A percentile compares a stretch with the other conserved stretches of the same genome.
phyloP scores from a whole-genome alignment of 2,329 filamentous ascomycete species.

The Hymenoscyphus linearis region DNA sequence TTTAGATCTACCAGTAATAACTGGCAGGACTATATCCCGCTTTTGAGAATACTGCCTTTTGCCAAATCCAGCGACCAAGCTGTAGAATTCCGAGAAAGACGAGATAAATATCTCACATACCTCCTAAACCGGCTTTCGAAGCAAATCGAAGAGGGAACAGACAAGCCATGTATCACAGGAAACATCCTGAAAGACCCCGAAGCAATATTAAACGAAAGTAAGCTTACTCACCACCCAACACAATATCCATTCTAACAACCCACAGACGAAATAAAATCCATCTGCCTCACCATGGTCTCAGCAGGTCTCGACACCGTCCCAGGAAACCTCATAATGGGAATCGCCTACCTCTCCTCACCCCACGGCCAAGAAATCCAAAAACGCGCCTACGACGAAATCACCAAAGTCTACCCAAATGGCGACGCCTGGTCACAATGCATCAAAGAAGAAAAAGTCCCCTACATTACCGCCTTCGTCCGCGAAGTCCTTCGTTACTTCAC shows the following conservation, averaged over 20 bases:
- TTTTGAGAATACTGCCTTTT: constrained; percentile 58
- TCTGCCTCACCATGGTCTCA: constrained; percentile 77
- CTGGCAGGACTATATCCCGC: constrained; percentile 78
- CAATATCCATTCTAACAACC: constrained; percentile 37
- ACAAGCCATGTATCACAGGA: constrained; percentile 63
- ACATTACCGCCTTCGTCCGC: constrained; percentile 72
- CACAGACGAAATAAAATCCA: constrained; percentile 69
- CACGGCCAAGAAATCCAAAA: constrained; percentile 66
- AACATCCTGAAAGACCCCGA: constrained; percentile 59
- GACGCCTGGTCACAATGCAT: constrained; percentile 74
- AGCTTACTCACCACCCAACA: constrained; percentile 30
- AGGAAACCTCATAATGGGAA: constrained; percentile 72
- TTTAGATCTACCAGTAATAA: constrained; percentile 77
- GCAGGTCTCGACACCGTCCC: constrained; percentile 79
- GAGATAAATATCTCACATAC: constrained; percentile 60
- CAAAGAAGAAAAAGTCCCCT: constrained; percentile 68
- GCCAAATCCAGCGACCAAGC: constrained; percentile 55
- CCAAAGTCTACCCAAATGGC: constrained; percentile 63
- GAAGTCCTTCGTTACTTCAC: constrained; percentile 75
- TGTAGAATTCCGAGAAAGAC: constrained; percentile 58
- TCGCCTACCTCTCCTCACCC: constrained; percentile 66
- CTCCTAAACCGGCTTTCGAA: constrained; percentile 57
- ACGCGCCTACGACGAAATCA: constrained; percentile 64
- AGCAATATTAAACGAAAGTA: constrained; percentile 62
- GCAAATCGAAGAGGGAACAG: constrained; percentile 55